Conservation (phyloP, 2,329 filamentous ascomycete genomes). For the Colletotrichum shisoi region DNA sequence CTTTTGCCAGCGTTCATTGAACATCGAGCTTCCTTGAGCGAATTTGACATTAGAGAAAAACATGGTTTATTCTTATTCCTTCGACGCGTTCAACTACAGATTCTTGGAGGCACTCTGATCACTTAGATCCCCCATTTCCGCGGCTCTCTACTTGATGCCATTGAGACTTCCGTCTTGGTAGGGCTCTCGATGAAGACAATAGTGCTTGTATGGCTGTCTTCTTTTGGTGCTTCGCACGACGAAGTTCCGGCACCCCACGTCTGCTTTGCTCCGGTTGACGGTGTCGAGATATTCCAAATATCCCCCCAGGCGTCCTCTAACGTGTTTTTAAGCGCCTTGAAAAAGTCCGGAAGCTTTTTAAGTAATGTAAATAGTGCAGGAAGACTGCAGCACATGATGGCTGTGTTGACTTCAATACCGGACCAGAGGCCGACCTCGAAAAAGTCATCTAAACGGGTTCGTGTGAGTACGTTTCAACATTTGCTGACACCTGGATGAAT, state of each 20-base stretch:
- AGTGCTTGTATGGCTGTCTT: neutral
- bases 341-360: neutral
- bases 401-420: slow-evolving; percentile 47
- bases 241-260: neutral
- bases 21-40: neutral
- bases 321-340: neutral
- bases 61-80: neutral
- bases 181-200: neutral
- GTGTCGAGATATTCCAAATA: neutral
- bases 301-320: neutral
- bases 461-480: neutral
- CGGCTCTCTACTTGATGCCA: neutral
- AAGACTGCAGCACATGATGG: slow-evolving; percentile 55
- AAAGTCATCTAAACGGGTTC: slow-evolving; percentile 41
- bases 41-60: neutral
- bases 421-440: slow-evolving; percentile 47
- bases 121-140: neutral
- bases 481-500: neutral
- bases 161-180: neutral
- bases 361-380: slow-evolving; percentile 52
- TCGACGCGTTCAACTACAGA: neutral
- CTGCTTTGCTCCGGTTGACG: neutral
- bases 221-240: neutral
- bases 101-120: neutral
- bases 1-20: neutral